These are phyloP conservation scores for Zymoseptoria pseudotritici DNA, from an alignment of 2,329 filamentous ascomycete genomes.

Conservation along the genomic window DNA sequence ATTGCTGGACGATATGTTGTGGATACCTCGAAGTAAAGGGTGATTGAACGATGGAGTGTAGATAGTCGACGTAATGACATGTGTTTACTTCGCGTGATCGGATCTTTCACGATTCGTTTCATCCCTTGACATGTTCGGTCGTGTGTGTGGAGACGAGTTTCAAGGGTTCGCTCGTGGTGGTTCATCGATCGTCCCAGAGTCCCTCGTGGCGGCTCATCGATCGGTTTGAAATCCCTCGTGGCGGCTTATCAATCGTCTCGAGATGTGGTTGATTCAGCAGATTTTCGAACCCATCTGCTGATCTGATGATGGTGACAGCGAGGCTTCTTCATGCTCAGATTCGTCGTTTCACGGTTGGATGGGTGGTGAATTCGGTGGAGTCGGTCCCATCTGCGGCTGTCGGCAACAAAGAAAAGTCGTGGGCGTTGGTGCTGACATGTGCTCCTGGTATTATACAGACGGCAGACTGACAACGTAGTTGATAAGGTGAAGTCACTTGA, in stretches of 20 bases:
- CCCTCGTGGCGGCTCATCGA: not conserved
- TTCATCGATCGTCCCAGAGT: not conserved
- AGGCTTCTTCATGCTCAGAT: not conserved
- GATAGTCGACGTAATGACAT: not conserved
- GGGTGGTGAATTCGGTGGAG: not conserved
- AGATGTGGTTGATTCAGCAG: no score
- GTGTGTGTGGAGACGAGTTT: no score
- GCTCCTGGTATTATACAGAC: no score
- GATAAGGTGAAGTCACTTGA: not conserved
- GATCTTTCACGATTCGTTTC: not conserved
- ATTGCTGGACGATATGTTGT: conserved; percentile 75
- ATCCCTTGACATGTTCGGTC: not conserved
- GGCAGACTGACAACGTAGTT: no score
- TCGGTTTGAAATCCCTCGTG: no score
- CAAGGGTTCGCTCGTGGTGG: not conserved
- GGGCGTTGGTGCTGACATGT: no score
- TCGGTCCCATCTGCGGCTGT: no score
- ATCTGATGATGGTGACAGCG: not conserved
- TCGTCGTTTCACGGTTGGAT: not conserved
- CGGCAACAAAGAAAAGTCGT: no score
- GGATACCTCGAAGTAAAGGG: conserved; percentile 57
- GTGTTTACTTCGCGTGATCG: not conserved
- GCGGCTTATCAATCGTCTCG: not conserved
- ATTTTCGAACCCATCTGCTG: not conserved
- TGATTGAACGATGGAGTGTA: not conserved